These are phyloP conservation scores for Podochytrium sp. DNA, from an alignment of 192 early-diverging fungal genomes.

Conservation along the genomic window DNA sequence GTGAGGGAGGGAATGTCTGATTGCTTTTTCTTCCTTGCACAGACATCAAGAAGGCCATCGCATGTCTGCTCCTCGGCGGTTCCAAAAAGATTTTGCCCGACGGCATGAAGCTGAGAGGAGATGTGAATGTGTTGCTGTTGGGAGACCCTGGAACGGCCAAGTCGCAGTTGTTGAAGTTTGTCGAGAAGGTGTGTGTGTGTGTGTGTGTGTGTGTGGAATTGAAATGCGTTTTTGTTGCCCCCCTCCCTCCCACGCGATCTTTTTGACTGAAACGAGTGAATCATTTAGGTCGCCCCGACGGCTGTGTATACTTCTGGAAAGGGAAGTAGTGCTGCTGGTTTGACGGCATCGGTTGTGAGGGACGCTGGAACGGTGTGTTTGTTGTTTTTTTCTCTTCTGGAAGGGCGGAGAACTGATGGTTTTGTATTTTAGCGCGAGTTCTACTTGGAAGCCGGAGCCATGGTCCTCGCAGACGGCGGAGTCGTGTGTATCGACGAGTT, in stretches of 20 bases:
- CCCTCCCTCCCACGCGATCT: no score
- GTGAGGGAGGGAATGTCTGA: no score
- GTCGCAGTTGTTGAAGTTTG: conserved; percentile 97
- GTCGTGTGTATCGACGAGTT: conserved; percentile 99
- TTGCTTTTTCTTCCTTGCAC: neutral
- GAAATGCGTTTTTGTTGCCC: no score
- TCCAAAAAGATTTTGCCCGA: conserved; percentile 95
- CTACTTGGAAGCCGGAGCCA: conserved; percentile 96
- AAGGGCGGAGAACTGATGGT: no score
- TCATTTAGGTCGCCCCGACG: conserved; percentile 81
- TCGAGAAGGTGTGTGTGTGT: conserved; percentile 74
- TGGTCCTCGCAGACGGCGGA: conserved; percentile 98
- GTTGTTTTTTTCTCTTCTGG: neutral
- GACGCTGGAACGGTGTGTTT: conserved; percentile 79
- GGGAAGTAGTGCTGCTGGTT: conserved; percentile 96
- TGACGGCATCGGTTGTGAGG: conserved; percentile 96
- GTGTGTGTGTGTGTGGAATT: neutral
- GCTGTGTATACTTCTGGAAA: conserved; percentile 99
- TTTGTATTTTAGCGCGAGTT: conserved; percentile 79
- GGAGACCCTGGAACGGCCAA: conserved; percentile 99
- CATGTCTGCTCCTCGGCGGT: conserved; percentile 94
- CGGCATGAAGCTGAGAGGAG: conserved; percentile 95
- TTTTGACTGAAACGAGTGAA: neutral
- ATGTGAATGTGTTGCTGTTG: conserved; percentile 95
- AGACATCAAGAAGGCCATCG: conserved; percentile 97